phyloP scores from a whole-genome alignment of 2,329 filamentous ascomycete genomes.

The Penicillium glabrum region DNA sequence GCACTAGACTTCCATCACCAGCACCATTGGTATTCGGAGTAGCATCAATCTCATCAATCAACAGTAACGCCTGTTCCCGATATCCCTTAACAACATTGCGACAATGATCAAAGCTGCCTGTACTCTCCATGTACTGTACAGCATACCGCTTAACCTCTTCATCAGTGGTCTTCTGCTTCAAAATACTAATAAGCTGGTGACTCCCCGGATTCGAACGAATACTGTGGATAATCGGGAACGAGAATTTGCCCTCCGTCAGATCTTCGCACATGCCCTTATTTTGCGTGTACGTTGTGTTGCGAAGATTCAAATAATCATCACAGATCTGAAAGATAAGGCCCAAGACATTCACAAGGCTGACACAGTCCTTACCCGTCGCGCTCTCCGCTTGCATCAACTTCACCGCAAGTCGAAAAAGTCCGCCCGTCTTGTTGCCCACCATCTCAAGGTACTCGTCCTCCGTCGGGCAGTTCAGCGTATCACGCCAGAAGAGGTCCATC shows the following conservation, averaged over 20 bases:
- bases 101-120: slow-evolving; percentile 87
- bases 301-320: slow-evolving; percentile 86
- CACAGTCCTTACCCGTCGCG: slow-evolving; percentile 40
- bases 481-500: slow-evolving; percentile 51
- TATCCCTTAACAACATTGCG: slow-evolving; percentile 65
- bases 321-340: slow-evolving; percentile 50
- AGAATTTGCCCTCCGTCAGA: slow-evolving; percentile 95
- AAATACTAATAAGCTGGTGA: slow-evolving; percentile 81
- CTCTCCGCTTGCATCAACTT: slow-evolving; percentile 49
- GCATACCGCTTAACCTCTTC: slow-evolving; percentile 90
- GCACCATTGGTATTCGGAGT: slow-evolving; percentile 42
- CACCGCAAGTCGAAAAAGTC: slow-evolving; percentile 46
- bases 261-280: slow-evolving; percentile 97
- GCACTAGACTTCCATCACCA: slow-evolving; percentile 58
- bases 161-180: slow-evolving; percentile 84
- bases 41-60: slow-evolving; percentile 66
- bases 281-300: slow-evolving; percentile 67
- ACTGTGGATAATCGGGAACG: slow-evolving; percentile 90
- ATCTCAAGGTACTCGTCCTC: slow-evolving; percentile 51
- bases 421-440: slow-evolving; percentile 52
- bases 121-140: slow-evolving; percentile 84
- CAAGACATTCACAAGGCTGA: slow-evolving; percentile 66
- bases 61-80: slow-evolving; percentile 60
- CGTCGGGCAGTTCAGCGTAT: slow-evolving; percentile 46
- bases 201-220: slow-evolving; percentile 65